Evolutionary conservation across 2,329 filamentous ascomycete species (phyloP).

Genomic region (Myriosclerotinia scirpicola): DNA sequence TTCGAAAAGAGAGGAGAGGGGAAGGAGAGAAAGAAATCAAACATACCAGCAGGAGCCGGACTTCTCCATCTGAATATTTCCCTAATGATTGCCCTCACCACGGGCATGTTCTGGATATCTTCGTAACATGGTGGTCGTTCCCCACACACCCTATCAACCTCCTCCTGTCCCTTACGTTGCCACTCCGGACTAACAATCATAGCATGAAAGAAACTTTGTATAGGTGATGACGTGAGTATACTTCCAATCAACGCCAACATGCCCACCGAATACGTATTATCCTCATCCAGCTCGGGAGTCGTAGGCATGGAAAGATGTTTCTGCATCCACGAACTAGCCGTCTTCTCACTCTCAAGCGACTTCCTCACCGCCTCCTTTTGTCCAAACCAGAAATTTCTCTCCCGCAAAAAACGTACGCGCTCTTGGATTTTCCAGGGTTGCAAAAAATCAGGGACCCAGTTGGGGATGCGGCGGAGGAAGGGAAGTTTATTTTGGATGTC

Average conservation of each 20-base stretch:
- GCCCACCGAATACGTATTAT: constrained; percentile 19
- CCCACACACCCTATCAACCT: constrained; percentile 52
- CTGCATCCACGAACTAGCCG: constrained; percentile 8
- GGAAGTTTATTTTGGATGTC: constrained; percentile 29
- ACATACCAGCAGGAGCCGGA: constrained; percentile 35
- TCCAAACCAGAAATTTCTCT: constrained; percentile 28
- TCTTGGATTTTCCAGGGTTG: constrained; percentile 27
- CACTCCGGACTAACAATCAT: constrained; percentile 30
- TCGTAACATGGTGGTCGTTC: constrained; percentile 48
- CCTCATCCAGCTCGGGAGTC: constrained; percentile 5
- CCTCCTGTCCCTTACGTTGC: constrained; percentile 41
- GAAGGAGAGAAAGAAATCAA: constrained; percentile 35
- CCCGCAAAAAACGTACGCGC: constrained; percentile 13
- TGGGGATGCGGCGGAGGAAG: constrained; percentile 23
- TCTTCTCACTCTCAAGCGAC: constrained; percentile 10
- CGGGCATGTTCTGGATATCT: constrained; percentile 47
- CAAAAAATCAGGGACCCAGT: constrained; percentile 26
- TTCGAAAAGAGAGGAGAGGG: not conserved
- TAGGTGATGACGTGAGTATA: constrained; percentile 37
- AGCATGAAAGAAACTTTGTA: constrained; percentile 36
- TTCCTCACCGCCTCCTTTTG: constrained; percentile 21
- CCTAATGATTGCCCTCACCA: constrained; percentile 49
- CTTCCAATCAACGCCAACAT: constrained; percentile 22
- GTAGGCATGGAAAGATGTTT: not conserved
- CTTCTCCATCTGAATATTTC: constrained; percentile 40